Evolutionary conservation across 2,329 filamentous ascomycete species (phyloP), one percentile per base, ranked within the genome.

Genomic region (Monosporascus sp.): DNA sequence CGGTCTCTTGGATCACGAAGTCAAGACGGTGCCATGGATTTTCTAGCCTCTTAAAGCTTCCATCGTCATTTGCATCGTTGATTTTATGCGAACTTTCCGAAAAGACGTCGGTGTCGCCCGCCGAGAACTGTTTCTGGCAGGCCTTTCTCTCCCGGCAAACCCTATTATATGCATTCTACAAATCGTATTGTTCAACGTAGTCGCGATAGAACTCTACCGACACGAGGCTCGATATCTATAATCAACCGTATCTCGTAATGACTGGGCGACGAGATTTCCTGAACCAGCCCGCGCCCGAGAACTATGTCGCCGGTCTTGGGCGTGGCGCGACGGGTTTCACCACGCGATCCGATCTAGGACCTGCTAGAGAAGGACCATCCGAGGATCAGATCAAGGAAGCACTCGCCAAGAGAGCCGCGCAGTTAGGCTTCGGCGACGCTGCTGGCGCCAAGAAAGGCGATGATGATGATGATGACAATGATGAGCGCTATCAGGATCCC

Each of bases 371-470:
- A 76, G 94, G 94, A 17, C 94, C 94, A 48, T 96, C 89, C 56
- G 93, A 97, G 65, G 94, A 99, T 69, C 93, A 97, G 74, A 97
- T 99, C 74, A 97, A 97, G 72, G 94, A 96, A 71, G 92, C 91
- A 57, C 87, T 99, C 63, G 92, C 92, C 48, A 97, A 97, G 73
- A 87, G 95, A 64, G 93, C 94, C 7, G 89, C 90, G 53, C 85
- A 89, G 66, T 82, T 97, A 55, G 93, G 92, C 6, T 70, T 82
- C n/a, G 70, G 70, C 46, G 84, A 83, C 7, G 84, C 82, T 3
- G 54, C 60, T 6, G 53, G 57, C 50, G 82, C 85, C 52, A 88
- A 89, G 64, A 87, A 88, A 58, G 82, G 79, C 48, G 86, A 88
- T 49, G 84, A 87, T 37, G 86, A 87, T 37, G 86, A 88, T 37